Evolutionary conservation across 2,329 filamentous ascomycete genomes (phyloP), one percentile per base, ranked within the genome.

Genomic region (Allantophomopsis lycopodina): DNA sequence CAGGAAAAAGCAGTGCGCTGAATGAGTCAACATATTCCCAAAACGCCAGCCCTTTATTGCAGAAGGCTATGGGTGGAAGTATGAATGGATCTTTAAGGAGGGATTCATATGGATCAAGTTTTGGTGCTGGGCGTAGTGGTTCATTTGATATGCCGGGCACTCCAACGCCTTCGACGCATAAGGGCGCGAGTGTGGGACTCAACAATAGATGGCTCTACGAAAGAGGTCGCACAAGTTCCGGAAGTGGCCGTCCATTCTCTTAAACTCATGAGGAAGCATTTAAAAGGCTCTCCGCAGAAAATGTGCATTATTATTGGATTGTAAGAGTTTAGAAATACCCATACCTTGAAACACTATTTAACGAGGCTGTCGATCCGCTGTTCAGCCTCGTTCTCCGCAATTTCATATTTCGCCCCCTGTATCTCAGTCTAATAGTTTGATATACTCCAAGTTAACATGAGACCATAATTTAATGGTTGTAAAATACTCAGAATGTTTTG

Each of bases 191-290:
- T 48, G 76, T 93, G 39, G 77, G 78, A 1, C 55, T 95, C 54
- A 95, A 89, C 60, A 94, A 78, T 63, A 94, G 91, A 63, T 96
- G 89, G 89, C 60, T 95, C 44, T 96, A 94, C 55, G 86, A 95
- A 60, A 84, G 79, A 61, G 81, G 83, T 51, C 65, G 77, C 36
- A 54, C 52, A 33, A 55, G 49, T 39, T 53, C 51, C 12, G 53
- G 55, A 11, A 55, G 43, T 30, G 31, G 49, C 35, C 44, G 47
- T 20, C 39, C 53, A 34, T 56, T 52, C 40, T 44, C 51, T 34
- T 55, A 49, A 40, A 12, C 12, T 34, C 12, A 15, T 11, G 32
- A 34, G 8, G 32, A 34, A 34, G 11, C 5, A 6, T 6, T 28
- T 28, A 28, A 8, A 28, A 28, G 23, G 23, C 23, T 28, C 23